Base-by-base conservation (phyloP, 768 basidiomycete genomes). In the Serendipita sp. region DNA sequence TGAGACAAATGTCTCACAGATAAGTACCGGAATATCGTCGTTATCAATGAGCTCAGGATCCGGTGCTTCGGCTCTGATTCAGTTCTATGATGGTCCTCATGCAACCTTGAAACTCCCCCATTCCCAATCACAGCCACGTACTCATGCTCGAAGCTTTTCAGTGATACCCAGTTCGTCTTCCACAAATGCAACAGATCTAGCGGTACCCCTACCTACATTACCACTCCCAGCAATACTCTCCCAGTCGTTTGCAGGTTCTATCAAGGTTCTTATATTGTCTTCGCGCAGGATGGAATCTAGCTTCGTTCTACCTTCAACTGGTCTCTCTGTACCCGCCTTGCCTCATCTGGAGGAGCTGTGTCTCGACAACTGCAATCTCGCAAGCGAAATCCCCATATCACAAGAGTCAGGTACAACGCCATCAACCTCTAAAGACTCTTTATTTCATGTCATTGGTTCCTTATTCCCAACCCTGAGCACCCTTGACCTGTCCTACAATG, bases 401-500 rank as follows among this genome's bases (percentile, higher is more conserved):
- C 76, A 74, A 65, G 70, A 67, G 11, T 69, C 71, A 13, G 70
- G 69, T n/a, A 69, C 73, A 10, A 68, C 64, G 11, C 74, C 72
- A 11, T 70, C 75, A 1, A 71, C 72, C 23, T 74, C 78, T 0
- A 75, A 79, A 4, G 83, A 86, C 68, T 76, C 77, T 3, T 74
- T 88, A 16, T 73, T 92, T 23, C 76, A 81, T 0, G 75, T 85
- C 30, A 72, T 92, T 46, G 75, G 81, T 2, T 77, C 75, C 64
- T 76, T 91, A 10, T 91, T 91, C 74, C 89, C 90, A 1, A 80
- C 80, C 67, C 70, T 92, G 51, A 78, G 76, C 44, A 83, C 80
- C 10, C 78, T 92, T 13, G 84, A 91, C 66, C 74, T 91, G 65
- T 86, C 87, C n/a, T 86, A 86, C 72, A 92, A 92, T 68, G 68